A percentile compares a stretch with the other conserved stretches of the same genome.
phyloP scores from a whole-genome alignment of 2,329 filamentous ascomycete genomes.

The Fusarium kyushuense region DNA sequence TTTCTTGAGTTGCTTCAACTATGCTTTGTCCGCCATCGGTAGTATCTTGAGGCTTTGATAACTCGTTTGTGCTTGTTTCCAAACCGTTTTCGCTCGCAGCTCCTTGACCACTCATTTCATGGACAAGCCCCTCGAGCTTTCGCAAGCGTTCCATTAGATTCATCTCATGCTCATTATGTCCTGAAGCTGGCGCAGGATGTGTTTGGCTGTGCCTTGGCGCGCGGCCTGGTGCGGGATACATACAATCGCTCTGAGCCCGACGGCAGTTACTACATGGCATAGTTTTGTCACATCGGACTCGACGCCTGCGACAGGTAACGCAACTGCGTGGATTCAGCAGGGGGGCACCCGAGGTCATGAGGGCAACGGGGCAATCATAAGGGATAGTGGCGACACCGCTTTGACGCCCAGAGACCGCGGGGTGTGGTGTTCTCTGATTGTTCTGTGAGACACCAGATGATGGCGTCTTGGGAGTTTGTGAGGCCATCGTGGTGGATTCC shows the following conservation, averaged over 20 bases:
- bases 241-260: constrained; percentile 75
- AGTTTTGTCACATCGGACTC: constrained; percentile 82
- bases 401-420: constrained; percentile 23
- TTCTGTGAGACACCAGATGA: constrained; percentile 27
- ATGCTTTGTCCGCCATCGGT: constrained; percentile 8
- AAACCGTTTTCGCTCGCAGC: background rate
- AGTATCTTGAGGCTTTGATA: constrained; percentile 2
- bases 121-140: constrained; percentile 80
- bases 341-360: constrained; percentile 46
- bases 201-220: constrained; percentile 73
- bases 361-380: constrained; percentile 34
- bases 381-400: constrained; percentile 28
- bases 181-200: constrained; percentile 58
- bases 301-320: constrained; percentile 64
- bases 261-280: constrained; percentile 67
- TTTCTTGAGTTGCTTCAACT: constrained; percentile 30
- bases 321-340: constrained; percentile 61
- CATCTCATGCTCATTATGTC: constrained; percentile 69
- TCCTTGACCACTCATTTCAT: constrained; percentile 70
- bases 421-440: constrained; percentile 6
- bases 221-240: constrained; percentile 79
- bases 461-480: constrained; percentile 18
- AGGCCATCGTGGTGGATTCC: constrained; percentile 21
- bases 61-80: background rate
- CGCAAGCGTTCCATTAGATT: constrained; percentile 78